phyloP scores from a whole-genome alignment of 2,329 filamentous ascomycete genomes.

The Colletotrichum brevisporum region DNA sequence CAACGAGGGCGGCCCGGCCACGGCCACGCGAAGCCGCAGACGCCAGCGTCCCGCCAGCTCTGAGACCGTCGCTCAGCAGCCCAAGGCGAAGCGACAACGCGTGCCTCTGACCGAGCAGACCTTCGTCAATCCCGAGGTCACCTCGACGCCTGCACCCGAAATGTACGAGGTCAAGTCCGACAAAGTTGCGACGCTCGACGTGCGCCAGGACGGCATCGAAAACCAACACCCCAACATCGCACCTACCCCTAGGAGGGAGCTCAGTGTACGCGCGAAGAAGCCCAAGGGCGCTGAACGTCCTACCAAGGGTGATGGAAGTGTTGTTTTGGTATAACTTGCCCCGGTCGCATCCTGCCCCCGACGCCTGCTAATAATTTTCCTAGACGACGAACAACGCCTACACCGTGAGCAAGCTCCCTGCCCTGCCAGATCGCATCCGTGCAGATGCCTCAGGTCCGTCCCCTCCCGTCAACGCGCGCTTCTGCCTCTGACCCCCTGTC shows the following conservation, averaged over 20 bases:
- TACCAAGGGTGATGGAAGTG: conserved; percentile 77
- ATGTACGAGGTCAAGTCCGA: conserved; percentile 70
- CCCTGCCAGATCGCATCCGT: conserved; percentile 83
- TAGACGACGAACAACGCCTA: conserved; percentile 90
- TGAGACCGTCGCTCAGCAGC: conserved; percentile 68
- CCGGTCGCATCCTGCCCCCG: conserved; percentile 22
- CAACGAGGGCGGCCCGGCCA: conserved; percentile 67
- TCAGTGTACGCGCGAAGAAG: conserved; percentile 74
- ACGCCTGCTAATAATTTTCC: conserved; percentile 35
- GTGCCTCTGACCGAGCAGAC: conserved; percentile 71
- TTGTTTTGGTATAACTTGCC: conserved; percentile 71
- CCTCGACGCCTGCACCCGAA: conserved; percentile 56
- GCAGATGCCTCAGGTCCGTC: conserved; percentile 74
- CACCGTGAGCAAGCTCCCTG: conserved; percentile 85
- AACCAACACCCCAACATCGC: conserved; percentile 50
- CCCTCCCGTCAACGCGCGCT: conserved; percentile 11
- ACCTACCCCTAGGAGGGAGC: conserved; percentile 63
- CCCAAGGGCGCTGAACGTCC: conserved; percentile 73
- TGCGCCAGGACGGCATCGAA: conserved; percentile 64
- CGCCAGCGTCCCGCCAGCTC: conserved; percentile 72
- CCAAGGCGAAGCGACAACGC: conserved; percentile 75
- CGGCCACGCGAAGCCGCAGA: conserved; percentile 71
- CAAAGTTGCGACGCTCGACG: conserved; percentile 61
- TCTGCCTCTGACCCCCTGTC: conserved; percentile 44
- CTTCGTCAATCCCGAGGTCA: conserved; percentile 65